Conservation (phyloP, 176 grass and related monocot genomes). For the Stipa capillata region DNA sequence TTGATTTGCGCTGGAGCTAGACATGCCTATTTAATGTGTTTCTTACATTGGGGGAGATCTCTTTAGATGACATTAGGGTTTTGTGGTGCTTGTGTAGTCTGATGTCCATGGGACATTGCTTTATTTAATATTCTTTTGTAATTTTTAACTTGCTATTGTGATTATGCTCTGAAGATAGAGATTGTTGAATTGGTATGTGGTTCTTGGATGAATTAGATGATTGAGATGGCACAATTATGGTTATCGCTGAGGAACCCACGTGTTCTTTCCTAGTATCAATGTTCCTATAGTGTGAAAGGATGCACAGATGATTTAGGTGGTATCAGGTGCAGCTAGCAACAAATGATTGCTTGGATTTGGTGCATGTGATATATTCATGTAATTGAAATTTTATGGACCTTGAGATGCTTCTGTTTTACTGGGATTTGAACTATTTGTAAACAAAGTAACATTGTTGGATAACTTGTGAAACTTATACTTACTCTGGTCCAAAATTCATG, state of each 20-base stretch:
- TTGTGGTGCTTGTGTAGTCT: background rate
- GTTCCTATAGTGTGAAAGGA: background rate
- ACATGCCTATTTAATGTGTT: background rate
- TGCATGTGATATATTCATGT: background rate
- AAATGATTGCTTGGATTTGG: background rate
- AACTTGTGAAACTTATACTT: background rate
- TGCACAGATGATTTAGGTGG: background rate
- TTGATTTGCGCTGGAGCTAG: background rate
- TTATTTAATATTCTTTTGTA: background rate
- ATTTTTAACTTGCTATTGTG: background rate
- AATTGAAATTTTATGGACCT: background rate
- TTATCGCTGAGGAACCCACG: too few relatives aligned
- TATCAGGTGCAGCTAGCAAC: background rate
- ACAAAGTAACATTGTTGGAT: background rate
- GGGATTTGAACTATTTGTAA: background rate
- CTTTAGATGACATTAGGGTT: background rate
- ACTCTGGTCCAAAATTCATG: background rate
- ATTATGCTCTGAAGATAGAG: constrained; percentile 1
- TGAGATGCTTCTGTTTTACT: background rate
- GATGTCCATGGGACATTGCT: background rate
- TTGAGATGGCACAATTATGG: constrained; percentile 7
- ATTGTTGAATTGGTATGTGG: background rate
- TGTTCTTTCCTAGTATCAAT: background rate
- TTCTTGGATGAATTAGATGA: constrained; percentile 6
- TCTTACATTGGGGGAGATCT: background rate